Base-by-base conservation (phyloP, 176 grass and related monocot species). In the Chrysopogon serrulatus region DNA sequence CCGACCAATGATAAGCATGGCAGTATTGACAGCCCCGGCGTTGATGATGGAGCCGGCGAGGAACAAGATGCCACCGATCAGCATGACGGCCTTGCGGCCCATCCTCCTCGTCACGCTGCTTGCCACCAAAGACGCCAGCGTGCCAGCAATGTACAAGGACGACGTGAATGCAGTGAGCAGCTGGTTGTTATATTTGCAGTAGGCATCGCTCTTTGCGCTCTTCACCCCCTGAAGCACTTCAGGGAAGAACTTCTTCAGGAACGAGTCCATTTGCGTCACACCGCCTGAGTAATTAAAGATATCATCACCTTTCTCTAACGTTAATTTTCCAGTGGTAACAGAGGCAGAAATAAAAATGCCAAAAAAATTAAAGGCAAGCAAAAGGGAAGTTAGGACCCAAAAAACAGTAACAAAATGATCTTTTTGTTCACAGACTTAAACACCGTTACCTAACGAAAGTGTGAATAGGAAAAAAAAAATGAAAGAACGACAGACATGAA, bases 91-190 rank as follows among this genome's bases (percentile, higher is more conserved):
- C 39, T 61, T 82, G 2, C 93, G 73, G 42, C 93, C 93, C 1
- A 90, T 51, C 19, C 42, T 43, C 78, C 77, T 54, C 0, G 93
- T 95, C 33, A 92, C 68, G 1, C 47, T 21, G 69, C 82, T 66
- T 14, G 90, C 87, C 68, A 66, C 74, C 13, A 95, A 36, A 1
- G 90, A 92, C 1, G 93, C 61, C 5, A 79, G 54, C 49, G 84
- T 28, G 7, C 68, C 90, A 2, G 93, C 87, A 14, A 95, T 53
- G 67, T 88, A 95, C 24, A 95, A 26, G 3, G 93, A 95, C 12
- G 93, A 95, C 5, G 90, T 92, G 93, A 95, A 95, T 12, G 87
- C 85, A 9, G 90, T 95, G 2, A 95, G 82, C 19, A 75, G 12
- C 27, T 87, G 84, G 68, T 81, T 78, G 68, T 92, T 81, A 15